Percentiles rank a stretch among this genome's conserved stretches.
Conservation (phyloP, 345 rosid species). For the Toxicodendron radicans region DNA sequence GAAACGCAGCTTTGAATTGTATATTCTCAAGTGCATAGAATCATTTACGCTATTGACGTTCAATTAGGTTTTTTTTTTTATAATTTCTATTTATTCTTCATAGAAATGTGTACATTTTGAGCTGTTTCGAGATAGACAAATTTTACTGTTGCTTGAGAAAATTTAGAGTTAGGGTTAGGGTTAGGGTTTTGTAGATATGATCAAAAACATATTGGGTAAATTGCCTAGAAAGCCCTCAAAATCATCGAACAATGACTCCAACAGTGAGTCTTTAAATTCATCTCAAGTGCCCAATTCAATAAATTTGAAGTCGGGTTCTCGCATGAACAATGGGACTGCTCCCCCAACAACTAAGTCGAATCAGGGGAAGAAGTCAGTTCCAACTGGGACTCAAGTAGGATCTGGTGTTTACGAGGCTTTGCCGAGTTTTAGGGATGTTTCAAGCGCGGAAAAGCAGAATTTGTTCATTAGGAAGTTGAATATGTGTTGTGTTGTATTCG, state of each 20-base stretch:
- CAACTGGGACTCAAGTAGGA: conserved; percentile 33
- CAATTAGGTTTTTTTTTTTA: neutral
- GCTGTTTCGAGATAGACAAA: conserved; percentile 19
- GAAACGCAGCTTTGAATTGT: conserved; percentile 11
- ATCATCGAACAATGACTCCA: conserved; percentile 49
- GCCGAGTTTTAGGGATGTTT: conserved; percentile 68
- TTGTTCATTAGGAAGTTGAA: conserved; percentile 61
- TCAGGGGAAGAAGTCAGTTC: conserved; percentile 43
- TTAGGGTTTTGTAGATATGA: conserved; percentile 47
- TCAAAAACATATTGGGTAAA: conserved; percentile 78
- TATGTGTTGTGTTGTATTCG: conserved; percentile 66
- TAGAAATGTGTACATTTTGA: conserved; percentile 20
- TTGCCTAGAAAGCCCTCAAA: conserved; percentile 72
- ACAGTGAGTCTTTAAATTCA: conserved; percentile 43
- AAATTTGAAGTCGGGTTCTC: conserved; percentile 37
- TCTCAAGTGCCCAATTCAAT: conserved; percentile 41
- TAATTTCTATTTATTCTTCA: neutral
- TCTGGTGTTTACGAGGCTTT: conserved; percentile 52
- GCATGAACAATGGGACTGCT: conserved; percentile 46
- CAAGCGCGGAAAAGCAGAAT: conserved; percentile 61
- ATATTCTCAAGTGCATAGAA: conserved; percentile 6
- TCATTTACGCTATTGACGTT: conserved; percentile 1
- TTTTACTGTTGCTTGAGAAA: conserved; percentile 19
- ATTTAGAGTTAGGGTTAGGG: conserved; percentile 8
- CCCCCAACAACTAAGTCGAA: conserved; percentile 35